Base-by-base conservation (phyloP, 2,329 filamentous ascomycete species). In the Chaetoscypha palmicola region DNA sequence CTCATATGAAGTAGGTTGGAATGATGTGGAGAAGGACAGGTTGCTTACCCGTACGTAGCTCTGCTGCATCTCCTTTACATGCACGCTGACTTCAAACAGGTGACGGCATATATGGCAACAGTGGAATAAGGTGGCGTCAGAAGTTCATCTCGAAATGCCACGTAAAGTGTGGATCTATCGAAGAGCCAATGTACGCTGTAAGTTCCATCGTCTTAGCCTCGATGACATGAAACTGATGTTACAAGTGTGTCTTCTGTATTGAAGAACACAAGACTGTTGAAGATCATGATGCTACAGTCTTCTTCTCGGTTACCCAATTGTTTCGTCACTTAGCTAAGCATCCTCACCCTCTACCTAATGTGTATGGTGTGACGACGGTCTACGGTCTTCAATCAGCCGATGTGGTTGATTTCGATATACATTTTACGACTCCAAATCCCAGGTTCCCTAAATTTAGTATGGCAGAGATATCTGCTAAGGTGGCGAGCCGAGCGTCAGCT, bases 251-350 rank as follows among this genome's bases (percentile, higher is more conserved):
- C 24, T 62, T 61, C 43, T 62, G 59, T 42, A 51, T 60, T 21
- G 51, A 60, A 34, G 53, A 58, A 43, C 47, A 56, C 35, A 52
- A 46, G 23, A 62, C 58, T 8, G 46, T 60, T 11, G 58, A 61
- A 43, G 55, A 58, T n/a, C 57, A 60, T 26, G 59, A 62, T 23
- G 59, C 59, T 2, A 62, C 59, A 2, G 46, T 62, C 19, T 62
- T 62, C 48, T 62, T 60, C 42, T 57, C 58, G 2, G 53, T 56
- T 9, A 28, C 36, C 4, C 47, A 54, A 19, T 46, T 62, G 10
- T 57, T 62, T 38, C 53, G 51, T n/a, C 59, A 62, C 26, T 38
- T 62, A 10, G 51, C 58, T 7, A 55, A 48, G 23, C 59, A 62
- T 28, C 28, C 54, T 10, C 56, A 53, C 26, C 59, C 59, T 9